Evolutionary conservation across 2,329 filamentous ascomycete species (phyloP).

Genomic region (Fusarium compactum): DNA sequence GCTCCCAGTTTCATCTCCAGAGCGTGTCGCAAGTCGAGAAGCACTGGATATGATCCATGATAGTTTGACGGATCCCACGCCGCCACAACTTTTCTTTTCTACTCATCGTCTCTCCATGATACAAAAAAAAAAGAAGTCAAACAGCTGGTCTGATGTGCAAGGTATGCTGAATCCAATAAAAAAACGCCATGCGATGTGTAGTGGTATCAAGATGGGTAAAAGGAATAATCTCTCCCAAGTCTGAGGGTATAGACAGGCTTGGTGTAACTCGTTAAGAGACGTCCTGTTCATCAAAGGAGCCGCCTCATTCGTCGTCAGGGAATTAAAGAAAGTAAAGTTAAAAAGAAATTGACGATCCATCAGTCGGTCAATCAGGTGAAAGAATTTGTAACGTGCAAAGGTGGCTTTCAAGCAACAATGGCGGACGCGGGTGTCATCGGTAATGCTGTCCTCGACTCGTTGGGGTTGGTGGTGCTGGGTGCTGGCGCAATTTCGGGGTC

Average conservation of each 20-base stretch:
- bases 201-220: constrained; percentile 47
- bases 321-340: constrained; percentile 41
- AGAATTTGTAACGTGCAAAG: constrained; percentile 7
- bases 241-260: constrained; percentile 36
- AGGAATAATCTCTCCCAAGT: constrained; percentile 36
- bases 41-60: constrained; percentile 6
- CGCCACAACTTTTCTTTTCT: constrained; percentile 34
- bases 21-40: constrained; percentile 13
- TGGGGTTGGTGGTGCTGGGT: constrained; percentile 57
- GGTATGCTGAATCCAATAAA: constrained; percentile 18
- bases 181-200: constrained; percentile 49
- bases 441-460: constrained; percentile 52
- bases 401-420: constrained; percentile 38
- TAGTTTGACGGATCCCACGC: constrained; percentile 15
- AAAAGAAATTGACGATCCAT: constrained; percentile 20
- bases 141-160: constrained; percentile 18
- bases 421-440: constrained; percentile 51
- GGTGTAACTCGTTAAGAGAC: constrained; percentile 42
- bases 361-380: constrained; percentile 24
- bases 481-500: constrained; percentile 77
- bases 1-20: constrained; percentile 22
- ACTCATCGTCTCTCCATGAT: constrained; percentile 20
- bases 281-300: constrained; percentile 43
- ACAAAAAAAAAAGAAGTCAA: constrained; percentile 20
- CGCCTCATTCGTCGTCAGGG: constrained; percentile 44